phyloP scores from a whole-genome alignment of 352 stramenopile species.

The Blastocystis sp. region DNA sequence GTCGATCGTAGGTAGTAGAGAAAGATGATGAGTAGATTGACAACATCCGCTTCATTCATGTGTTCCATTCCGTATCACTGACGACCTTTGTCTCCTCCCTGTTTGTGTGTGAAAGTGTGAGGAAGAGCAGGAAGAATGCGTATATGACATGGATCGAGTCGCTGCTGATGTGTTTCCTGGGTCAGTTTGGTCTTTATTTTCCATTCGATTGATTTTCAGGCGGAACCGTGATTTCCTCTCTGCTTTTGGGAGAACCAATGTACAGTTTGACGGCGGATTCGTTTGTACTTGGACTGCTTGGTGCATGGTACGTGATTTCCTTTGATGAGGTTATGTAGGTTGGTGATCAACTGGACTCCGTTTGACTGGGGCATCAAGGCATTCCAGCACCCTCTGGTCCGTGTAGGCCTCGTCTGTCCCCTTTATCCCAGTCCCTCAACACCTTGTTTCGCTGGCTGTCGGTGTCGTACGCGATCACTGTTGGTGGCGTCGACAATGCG shows the following conservation, averaged over 20 bases:
- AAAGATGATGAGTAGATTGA: slow-evolving; percentile 22
- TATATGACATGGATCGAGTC: slow-evolving; percentile 33
- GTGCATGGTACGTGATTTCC: neutral
- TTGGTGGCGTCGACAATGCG: neutral
- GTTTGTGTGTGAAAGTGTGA: neutral
- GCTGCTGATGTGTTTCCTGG: neutral
- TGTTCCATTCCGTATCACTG: neutral
- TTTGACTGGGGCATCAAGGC: neutral
- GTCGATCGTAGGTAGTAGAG: neutral
- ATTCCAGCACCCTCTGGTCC: neutral
- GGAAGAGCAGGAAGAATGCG: neutral
- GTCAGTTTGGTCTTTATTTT: neutral
- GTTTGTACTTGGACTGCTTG: neutral
- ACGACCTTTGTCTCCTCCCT: neutral
- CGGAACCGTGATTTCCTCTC: neutral
- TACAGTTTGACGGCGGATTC: neutral
- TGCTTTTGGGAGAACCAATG: neutral
- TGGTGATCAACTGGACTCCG: neutral
- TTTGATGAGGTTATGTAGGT: neutral
- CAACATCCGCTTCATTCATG: neutral
- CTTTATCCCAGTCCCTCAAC: neutral
- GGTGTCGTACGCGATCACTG: neutral
- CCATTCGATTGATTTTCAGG: neutral
- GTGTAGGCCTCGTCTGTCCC: neutral
- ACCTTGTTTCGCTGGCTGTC: neutral